phyloP scores from a whole-genome alignment of 2,329 filamentous ascomycete species.

The Paecilomyces niveus region DNA sequence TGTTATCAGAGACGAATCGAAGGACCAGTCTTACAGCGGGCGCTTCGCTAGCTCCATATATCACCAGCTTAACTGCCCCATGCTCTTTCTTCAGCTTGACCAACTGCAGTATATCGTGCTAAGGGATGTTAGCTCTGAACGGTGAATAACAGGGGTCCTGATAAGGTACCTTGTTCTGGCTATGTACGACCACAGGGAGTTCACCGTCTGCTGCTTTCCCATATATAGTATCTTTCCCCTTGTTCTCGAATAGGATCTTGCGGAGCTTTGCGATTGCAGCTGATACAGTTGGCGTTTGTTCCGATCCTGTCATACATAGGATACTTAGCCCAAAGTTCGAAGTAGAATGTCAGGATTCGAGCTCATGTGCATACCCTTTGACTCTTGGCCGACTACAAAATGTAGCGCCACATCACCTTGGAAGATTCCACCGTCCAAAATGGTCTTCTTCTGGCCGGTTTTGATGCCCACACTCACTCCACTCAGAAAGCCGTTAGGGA shows the following conservation, averaged over 20 bases:
- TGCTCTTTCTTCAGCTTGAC: constrained; percentile 16
- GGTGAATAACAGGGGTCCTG: neutral
- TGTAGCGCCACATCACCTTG: constrained; percentile 49
- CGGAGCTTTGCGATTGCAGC: constrained; percentile 26
- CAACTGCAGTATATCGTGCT: constrained; percentile 38
- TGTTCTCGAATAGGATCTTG: constrained; percentile 27
- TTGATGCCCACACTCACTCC: constrained; percentile 55
- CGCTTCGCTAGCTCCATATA: constrained; percentile 35
- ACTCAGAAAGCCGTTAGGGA: constrained; percentile 42
- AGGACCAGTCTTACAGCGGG: constrained; percentile 11
- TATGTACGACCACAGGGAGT: constrained; percentile 37
- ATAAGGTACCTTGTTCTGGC: constrained; percentile 20
- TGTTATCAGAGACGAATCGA: neutral
- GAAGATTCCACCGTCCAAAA: constrained; percentile 47
- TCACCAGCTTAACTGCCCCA: constrained; percentile 13
- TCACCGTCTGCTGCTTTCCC: constrained; percentile 28
- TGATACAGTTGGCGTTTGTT: constrained; percentile 21
- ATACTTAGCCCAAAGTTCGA: neutral
- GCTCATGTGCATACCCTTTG: constrained; percentile 15
- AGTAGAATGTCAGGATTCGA: neutral
- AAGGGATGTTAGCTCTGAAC: neutral
- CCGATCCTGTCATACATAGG: neutral
- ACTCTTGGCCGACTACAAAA: constrained; percentile 34
- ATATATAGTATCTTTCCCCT: constrained; percentile 31
- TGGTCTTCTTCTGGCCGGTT: constrained; percentile 42